phyloP scores from a whole-genome alignment of 202 grass and related monocot species.

The Saccharum hybrid region DNA sequence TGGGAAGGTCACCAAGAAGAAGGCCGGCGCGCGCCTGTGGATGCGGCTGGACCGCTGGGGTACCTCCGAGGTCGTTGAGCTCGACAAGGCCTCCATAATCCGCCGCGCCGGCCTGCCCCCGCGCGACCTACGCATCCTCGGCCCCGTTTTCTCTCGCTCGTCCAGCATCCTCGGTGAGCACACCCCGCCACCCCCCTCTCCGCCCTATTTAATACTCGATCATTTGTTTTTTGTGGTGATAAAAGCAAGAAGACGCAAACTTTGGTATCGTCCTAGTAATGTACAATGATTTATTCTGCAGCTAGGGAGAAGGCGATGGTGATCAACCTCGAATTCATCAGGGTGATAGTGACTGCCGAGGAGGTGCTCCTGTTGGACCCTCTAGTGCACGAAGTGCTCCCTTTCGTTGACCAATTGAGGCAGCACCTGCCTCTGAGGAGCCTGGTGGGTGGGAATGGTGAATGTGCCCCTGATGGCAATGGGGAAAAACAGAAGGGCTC shows the following conservation, averaged over 20 bases:
- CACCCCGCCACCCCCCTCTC: not conserved
- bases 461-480: constrained; percentile 38
- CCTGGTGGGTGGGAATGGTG: constrained; percentile 46
- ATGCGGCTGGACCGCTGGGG: constrained; percentile 82
- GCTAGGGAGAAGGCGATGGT: constrained; percentile 96
- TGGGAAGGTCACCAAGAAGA: constrained; percentile 79
- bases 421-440: constrained; percentile 70
- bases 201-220: not conserved
- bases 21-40: constrained; percentile 74
- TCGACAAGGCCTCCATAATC: constrained; percentile 89
- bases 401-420: constrained; percentile 88
- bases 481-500: constrained; percentile 41
- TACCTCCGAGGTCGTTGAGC: constrained; percentile 75
- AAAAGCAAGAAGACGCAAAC: constrained; percentile 2
- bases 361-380: constrained; percentile 87
- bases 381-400: constrained; percentile 72
- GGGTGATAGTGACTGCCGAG: constrained; percentile 82
- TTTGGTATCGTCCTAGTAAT: constrained; percentile 1
- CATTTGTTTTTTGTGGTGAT: not conserved
- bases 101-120: constrained; percentile 66
- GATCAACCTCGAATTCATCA: constrained; percentile 91
- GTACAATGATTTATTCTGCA: constrained; percentile 45
- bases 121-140: constrained; percentile 83
- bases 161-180: constrained; percentile 90
- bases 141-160: constrained; percentile 89